Evolutionary conservation across 306 rosid genomes (phyloP).

Genomic region (Begonia masoniana): DNA sequence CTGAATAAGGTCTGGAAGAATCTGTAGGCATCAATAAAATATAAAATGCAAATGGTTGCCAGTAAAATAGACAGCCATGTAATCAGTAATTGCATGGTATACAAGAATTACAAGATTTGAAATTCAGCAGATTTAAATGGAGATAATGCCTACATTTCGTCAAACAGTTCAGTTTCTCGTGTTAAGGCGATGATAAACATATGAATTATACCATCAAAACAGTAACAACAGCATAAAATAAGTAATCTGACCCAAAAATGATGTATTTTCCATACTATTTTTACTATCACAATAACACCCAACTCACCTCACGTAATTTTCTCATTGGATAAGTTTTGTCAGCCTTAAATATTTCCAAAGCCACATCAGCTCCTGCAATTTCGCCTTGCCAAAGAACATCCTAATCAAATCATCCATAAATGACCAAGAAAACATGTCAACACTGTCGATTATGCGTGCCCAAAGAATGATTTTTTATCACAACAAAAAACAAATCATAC

Average conservation of each 20-base stretch:
- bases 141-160: neutral
- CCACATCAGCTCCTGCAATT: conserved; percentile 71
- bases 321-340: conserved; percentile 66
- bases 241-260: neutral
- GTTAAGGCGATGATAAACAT: too few species aligned
- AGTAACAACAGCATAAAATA: conserved; percentile 2
- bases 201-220: too few species aligned
- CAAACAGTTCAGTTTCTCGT: too few species aligned
- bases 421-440: too few species aligned
- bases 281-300: conserved; percentile 3
- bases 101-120: conserved; percentile 1
- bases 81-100: too few species aligned
- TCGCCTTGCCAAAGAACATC: conserved; percentile 91
- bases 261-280: conserved; percentile 3
- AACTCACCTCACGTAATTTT: conserved; percentile 59
- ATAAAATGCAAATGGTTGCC: conserved; percentile 6
- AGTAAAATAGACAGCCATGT: neutral
- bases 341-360: conserved; percentile 67
- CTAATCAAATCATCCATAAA: conserved; percentile 13
- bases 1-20: conserved; percentile 65
- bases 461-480: conserved; percentile 8
- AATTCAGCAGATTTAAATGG: neutral
- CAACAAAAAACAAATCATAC: conserved; percentile 32
- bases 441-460: too few species aligned
- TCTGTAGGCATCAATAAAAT: conserved; percentile 44